phyloP scores from a whole-genome alignment of 257 asterid species.

The Paulownia fortunei region DNA sequence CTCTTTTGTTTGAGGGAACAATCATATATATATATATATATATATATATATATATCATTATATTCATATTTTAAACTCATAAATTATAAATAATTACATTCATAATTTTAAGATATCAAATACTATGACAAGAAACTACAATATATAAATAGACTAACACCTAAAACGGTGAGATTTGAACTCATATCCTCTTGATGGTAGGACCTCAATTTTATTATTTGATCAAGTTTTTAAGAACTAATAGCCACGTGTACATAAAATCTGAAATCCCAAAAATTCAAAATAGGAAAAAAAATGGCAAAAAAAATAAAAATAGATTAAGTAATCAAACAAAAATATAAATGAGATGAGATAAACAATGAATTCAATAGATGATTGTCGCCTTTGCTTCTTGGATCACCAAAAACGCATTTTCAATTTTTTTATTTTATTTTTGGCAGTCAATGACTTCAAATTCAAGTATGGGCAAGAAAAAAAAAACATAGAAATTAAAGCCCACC shows the following conservation, averaged over 20 bases:
- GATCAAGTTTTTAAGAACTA: no score
- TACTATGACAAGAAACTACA: no score
- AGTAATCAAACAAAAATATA: background rate
- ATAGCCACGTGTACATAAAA: no score
- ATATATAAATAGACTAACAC: no score
- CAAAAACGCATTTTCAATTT: constrained; percentile 1
- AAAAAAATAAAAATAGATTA: background rate
- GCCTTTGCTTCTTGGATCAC: constrained; percentile 39
- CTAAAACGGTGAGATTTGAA: no score
- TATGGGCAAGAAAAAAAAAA: background rate
- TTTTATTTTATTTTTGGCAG: background rate
- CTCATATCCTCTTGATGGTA: no score
- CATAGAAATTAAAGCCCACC: constrained; percentile 13
- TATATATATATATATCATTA: no score
- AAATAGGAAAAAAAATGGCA: background rate
- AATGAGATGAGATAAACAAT: background rate
- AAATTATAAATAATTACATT: no score
- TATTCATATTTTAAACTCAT: background rate
- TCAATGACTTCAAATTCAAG: constrained; percentile 51
- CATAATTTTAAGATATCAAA: no score
- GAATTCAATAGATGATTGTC: background rate
- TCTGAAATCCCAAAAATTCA: background rate
- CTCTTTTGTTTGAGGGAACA: no score
- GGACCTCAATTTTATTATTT: no score
- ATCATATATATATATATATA: no score